phyloP scores from a whole-genome alignment of 352 stramenopile species.

The Phytophthora fragariaefolia region DNA sequence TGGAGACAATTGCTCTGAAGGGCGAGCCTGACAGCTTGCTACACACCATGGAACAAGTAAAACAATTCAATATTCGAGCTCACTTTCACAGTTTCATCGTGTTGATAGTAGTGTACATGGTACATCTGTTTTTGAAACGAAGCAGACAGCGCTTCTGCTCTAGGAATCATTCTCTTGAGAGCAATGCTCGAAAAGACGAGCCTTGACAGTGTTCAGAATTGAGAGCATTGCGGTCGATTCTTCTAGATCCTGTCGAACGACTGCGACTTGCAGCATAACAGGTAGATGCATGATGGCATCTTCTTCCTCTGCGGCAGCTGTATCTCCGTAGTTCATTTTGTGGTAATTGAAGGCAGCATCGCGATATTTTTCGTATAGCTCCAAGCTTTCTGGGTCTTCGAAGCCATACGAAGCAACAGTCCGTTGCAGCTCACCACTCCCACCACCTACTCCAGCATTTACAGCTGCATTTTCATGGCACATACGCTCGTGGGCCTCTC shows the following conservation, averaged over 20 bases:
- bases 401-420: conserved; percentile 72
- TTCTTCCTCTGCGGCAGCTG: conserved; percentile 79
- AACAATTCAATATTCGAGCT: neutral
- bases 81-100: conserved; percentile 22
- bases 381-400: conserved; percentile 73
- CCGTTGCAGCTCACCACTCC: conserved; percentile 61
- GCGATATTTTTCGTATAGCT: conserved; percentile 88
- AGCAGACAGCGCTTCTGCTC: neutral
- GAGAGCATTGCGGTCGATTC: conserved; percentile 75
- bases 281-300: conserved; percentile 91
- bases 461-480: conserved; percentile 78
- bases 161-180: conserved; percentile 57
- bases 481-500: conserved; percentile 82
- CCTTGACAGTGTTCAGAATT: conserved; percentile 82
- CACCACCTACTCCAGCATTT: conserved; percentile 78
- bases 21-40: conserved; percentile 7
- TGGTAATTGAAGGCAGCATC: conserved; percentile 84
- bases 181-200: conserved; percentile 66
- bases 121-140: too few relatives aligned
- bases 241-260: conserved; percentile 74
- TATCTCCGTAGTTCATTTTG: conserved; percentile 88
- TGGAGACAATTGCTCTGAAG: conserved; percentile 4
- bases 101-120: conserved; percentile 12
- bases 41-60: too few relatives aligned
- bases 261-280: conserved; percentile 85